Evolutionary conservation across 768 basidiomycete genomes (phyloP), one percentile per base, ranked within the genome.

Genomic region (Daedalea quercina): DNA sequence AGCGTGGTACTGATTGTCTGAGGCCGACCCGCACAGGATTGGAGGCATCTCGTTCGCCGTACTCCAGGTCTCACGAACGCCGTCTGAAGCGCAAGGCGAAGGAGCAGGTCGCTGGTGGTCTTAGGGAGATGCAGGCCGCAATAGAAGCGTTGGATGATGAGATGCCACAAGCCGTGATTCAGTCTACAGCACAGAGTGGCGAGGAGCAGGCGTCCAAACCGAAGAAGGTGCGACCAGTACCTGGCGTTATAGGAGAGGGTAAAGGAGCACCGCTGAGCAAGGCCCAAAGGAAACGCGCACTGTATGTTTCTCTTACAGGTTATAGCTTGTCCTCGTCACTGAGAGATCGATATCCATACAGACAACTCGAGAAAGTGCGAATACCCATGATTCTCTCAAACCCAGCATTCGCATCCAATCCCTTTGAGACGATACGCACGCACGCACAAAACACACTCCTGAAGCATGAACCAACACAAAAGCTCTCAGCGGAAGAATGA

Each of bases 401-500:
- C 60, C 74, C 84, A 4, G 76, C 79, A 35, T 91, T 82, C 62
- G 67, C 79, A 9, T 68, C 76, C 28, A 85, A 84, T 61, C 90
- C 90, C 1, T 91, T 91, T 64, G 72, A 82, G 60, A 84, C 87
- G 1, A 87, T 91, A 59, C 83, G 87, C 4, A 84, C 77, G 3
- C 90, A 92, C 65, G 87, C 84, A 2, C 76, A 84, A 65, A 91
- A 91, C 63, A 89, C 90, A 0, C 72, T 90, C 11, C 55, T 89
- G 33, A 82, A 79, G 57, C 81, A 77, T 56, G 62, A 69, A 19
- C 50, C 26, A 12, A 8, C 6, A 26, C 51, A 44, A 19, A 40
- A 40, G 37, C 7, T 15, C 3, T 15, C 37, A 17, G 37, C 4
- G 19, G 37, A 15, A 6, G 37, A 40, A 19, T 40, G 19, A 19